A percentile compares a stretch with the other conserved stretches of the same genome.
These are phyloP conservation scores for Cardamine resedifolia DNA, from an alignment of 345 rosid genomes.

Conservation along the genomic window DNA sequence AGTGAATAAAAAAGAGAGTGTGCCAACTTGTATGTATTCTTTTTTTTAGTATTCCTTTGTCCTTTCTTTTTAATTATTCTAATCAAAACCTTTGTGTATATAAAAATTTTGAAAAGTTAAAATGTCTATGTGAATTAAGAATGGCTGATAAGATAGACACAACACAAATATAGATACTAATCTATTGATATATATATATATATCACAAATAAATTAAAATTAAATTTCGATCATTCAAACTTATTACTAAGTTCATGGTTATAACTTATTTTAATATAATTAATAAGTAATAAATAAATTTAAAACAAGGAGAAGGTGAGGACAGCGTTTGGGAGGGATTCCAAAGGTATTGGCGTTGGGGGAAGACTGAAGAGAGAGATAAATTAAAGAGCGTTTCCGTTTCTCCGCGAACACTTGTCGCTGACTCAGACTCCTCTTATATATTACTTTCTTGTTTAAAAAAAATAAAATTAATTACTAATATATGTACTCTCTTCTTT, in stretches of 20 bases:
- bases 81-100: neutral
- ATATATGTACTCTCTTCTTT: neutral
- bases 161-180: no score
- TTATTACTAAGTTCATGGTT: neutral
- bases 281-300: neutral
- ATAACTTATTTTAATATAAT: neutral
- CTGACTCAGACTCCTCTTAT: slow-evolving; percentile 40
- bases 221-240: neutral
- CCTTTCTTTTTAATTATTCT: slow-evolving; percentile 20
- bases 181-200: no score
- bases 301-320: neutral
- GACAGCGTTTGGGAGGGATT: slow-evolving; percentile 44
- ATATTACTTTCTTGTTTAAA: slow-evolving; percentile 9
- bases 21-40: slow-evolving; percentile 39
- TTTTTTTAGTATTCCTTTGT: slow-evolving; percentile 36
- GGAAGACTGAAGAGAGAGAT: slow-evolving; percentile 14
- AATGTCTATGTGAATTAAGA: no score
- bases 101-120: neutral
- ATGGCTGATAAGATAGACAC: neutral
- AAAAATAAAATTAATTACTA: neutral
- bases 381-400: slow-evolving; percentile 82
- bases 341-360: slow-evolving; percentile 66
- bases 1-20: slow-evolving; percentile 38
- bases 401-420: slow-evolving; percentile 82
- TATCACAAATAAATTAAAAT: no score